Percentiles rank a stretch among this genome's conserved stretches.
Conservation (phyloP, 2,329 filamentous ascomycete species). For the Botrytis byssoidea region DNA sequence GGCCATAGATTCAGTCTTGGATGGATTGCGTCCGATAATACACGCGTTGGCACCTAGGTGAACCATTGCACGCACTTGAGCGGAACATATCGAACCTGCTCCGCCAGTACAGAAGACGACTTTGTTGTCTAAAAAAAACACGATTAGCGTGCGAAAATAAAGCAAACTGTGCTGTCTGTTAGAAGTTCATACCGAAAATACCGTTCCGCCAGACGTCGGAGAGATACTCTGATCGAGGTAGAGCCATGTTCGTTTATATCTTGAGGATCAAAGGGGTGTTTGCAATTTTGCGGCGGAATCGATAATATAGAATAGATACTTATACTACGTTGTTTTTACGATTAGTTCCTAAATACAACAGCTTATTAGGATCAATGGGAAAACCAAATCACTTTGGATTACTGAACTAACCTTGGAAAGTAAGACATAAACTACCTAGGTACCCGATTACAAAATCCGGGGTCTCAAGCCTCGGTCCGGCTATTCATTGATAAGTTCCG, state of each 20-base stretch:
- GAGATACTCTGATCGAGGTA: slow-evolving; percentile 72
- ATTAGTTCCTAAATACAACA: neutral
- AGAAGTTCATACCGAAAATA: slow-evolving; percentile 66
- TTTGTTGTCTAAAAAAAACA: slow-evolving; percentile 62
- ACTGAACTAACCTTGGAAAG: neutral
- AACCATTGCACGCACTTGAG: slow-evolving; percentile 88
- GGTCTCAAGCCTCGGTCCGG: neutral
- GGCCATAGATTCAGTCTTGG: slow-evolving; percentile 82
- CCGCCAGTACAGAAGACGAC: slow-evolving; percentile 95
- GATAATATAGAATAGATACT: neutral
- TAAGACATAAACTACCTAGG: neutral
- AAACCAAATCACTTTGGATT: neutral
- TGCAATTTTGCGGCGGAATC: neutral
- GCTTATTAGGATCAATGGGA: neutral
- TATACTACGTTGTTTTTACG: too few relatives aligned
- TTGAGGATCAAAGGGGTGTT: neutral
- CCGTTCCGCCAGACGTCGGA: slow-evolving; percentile 84
- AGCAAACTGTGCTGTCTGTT: neutral
- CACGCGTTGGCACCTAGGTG: slow-evolving; percentile 89
- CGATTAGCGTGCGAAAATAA: slow-evolving; percentile 20
- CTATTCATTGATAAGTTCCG: neutral
- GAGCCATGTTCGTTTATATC: slow-evolving; percentile 29
- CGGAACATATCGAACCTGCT: slow-evolving; percentile 89
- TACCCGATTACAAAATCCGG: neutral
- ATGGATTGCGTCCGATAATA: slow-evolving; percentile 85